Evolutionary conservation across 1,284 basidiomycete genomes (phyloP).

Genomic region (Fomitopsis schrenkii): DNA sequence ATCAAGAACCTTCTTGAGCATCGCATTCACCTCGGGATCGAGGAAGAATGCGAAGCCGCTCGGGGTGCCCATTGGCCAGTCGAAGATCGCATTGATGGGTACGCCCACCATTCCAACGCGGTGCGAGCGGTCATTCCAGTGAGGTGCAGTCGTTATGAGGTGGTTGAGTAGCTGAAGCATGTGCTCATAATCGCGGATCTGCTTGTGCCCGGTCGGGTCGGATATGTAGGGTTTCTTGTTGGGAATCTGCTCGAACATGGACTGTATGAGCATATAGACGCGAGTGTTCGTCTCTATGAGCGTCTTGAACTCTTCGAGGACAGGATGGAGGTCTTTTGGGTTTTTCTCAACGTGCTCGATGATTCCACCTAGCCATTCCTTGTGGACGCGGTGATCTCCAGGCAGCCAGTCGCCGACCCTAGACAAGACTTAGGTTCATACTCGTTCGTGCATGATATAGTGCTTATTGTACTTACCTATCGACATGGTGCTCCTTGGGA

Average conservation of each 20-base stretch:
- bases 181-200: constrained; percentile 38
- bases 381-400: constrained; percentile 4
- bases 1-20: constrained; percentile 38
- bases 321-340: constrained; percentile 16
- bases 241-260: constrained; percentile 34
- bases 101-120: constrained; percentile 34
- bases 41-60: constrained; percentile 42
- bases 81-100: constrained; percentile 41
- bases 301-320: constrained; percentile 33
- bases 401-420: constrained; percentile 14
- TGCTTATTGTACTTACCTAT: no score
- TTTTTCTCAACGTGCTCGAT: constrained; percentile 11
- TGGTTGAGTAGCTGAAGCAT: constrained; percentile 42
- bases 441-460: background rate
- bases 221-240: constrained; percentile 9
- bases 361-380: constrained; percentile 9
- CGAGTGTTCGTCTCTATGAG: constrained; percentile 33
- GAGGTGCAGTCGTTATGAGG: constrained; percentile 36
- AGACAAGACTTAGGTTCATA: background rate
- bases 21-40: constrained; percentile 37
- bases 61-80: constrained; percentile 45
- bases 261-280: constrained; percentile 34
- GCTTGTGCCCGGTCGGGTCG: constrained; percentile 8
- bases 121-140: constrained; percentile 22
- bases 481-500: no score